Base-by-base conservation (phyloP, 345 rosid genomes). In the Syzygium grande region DNA sequence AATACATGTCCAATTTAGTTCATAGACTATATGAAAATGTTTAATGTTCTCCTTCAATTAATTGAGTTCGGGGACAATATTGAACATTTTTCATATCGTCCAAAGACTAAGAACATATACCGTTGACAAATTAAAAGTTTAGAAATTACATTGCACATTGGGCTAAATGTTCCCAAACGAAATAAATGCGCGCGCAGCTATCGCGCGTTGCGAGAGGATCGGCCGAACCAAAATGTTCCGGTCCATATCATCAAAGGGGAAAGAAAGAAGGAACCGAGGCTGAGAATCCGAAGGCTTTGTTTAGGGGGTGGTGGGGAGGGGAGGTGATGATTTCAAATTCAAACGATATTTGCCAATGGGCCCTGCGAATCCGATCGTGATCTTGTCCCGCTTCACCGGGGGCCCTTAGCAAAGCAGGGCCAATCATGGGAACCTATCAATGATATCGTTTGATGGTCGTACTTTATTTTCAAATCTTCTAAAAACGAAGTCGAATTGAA, bases 191-290 rank as follows among this genome's bases (percentile, higher is more conserved):
- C 19, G 6, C 2, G n/a, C 0, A n/a, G 4, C 17, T n/a, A n/a
- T n/a, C 38, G 4, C 4, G 7, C 6, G 3, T 61, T 0, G 1
- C 2, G 6, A 61, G 19, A 61, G 15, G 15, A 61, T 3, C n/a
- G 11, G 6, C n/a, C 5, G 14, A 6, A n/a, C 14, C 1, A 19
- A 61, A 61, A n/a, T 30, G 13, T n/a, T 29, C 73, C 13, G 13
- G n/a, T 3, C 9, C 7, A 1, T 6, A n/a, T n/a, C 4, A n/a
- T 41, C 11, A 19, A 38, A 38, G 5, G 7, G 49, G 11, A 11
- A 38, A 11, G 10, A 5, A 11, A 34, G 46, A 19, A 73, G 25
- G 49, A 73, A 38, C 9, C 7, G 25, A 38, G 25, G 83, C 2
- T 9, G 46, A 73, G 49, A 15, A 73, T 73, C 83, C 83, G 13